phyloP scores from a whole-genome alignment of 495 filamentous ascomycete genomes.

The Neurospora sp. region DNA sequence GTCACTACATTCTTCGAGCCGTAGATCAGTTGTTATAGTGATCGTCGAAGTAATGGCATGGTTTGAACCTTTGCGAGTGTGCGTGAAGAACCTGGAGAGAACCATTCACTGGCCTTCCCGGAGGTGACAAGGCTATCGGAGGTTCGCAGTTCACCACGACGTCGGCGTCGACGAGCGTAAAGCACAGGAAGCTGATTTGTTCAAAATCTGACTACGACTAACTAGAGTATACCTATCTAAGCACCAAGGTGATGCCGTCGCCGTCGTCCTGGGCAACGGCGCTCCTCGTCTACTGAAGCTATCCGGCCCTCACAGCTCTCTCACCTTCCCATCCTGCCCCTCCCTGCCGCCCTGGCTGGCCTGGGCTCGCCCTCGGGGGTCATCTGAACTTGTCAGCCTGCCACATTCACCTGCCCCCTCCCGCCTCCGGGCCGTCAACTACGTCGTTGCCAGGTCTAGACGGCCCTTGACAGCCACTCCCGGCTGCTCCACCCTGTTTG shows the following conservation, averaged over 20 bases:
- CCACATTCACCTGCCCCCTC: not conserved
- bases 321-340: not conserved
- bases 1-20: not conserved
- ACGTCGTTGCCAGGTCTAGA: not conserved
- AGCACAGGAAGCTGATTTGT: not conserved
- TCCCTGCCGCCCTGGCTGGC: not conserved
- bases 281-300: not conserved
- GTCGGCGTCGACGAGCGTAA: not conserved
- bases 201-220: not conserved
- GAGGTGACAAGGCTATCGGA: not conserved
- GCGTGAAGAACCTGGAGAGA: not conserved
- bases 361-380: not conserved
- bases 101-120: not conserved
- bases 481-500: slow-evolving; percentile 2
- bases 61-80: not conserved
- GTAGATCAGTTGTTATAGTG: not conserved
- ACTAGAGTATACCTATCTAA: not conserved
- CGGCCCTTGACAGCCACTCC: slow-evolving; percentile 3
- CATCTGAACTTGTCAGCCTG: not conserved
- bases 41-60: not conserved
- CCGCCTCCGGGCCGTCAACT: not conserved
- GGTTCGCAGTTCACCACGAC: not conserved
- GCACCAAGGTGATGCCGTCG: not conserved
- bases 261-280: not conserved
- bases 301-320: not conserved